Evolutionary conservation across 2,329 filamentous ascomycete genomes (phyloP).

Genomic region (Thermochaetoides dissita): DNA sequence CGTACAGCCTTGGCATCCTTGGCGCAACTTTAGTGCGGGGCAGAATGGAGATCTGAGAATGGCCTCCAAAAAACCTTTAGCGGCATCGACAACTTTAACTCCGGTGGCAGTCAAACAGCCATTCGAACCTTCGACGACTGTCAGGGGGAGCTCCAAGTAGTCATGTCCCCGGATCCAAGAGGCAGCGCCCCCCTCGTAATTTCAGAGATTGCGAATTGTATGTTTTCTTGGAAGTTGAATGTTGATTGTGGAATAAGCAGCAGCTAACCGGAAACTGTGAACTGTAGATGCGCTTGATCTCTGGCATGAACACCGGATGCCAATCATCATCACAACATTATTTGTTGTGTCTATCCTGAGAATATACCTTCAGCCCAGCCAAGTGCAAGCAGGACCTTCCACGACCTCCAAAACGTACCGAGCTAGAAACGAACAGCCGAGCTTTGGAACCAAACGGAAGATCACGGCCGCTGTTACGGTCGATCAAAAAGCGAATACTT

Average conservation of each 20-base stretch:
- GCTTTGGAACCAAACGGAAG: conserved; percentile 9
- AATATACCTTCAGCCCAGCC: conserved; percentile 27
- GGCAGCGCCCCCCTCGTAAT: conserved; percentile 7
- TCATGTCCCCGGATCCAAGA: conserved; percentile 8
- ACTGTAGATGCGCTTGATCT: conserved; percentile 13
- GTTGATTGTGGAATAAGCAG: no score
- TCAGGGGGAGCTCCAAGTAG: neutral
- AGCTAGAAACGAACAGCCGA: conserved; percentile 5
- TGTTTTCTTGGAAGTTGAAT: neutral
- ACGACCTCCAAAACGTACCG: conserved; percentile 13
- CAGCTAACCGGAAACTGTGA: no score
- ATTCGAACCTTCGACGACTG: no score
- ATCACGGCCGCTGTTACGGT: no score
- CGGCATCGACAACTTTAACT: neutral
- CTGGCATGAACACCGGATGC: conserved; percentile 34
- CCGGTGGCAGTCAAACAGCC: neutral
- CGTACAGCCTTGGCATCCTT: neutral
- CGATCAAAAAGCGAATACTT: no score
- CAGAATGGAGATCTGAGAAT: neutral
- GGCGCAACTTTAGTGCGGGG: conserved; percentile 5
- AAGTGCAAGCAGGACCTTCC: conserved; percentile 20
- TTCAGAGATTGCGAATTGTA: conserved; percentile 5
- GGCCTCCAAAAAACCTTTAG: conserved; percentile 5
- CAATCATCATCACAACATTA: conserved; percentile 28
- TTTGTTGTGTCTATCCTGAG: conserved; percentile 26